Evolutionary conservation across 169 alveolate genomes (phyloP), one percentile per base, ranked within the genome.

Genomic region (Plasmodium knowlesi): DNA sequence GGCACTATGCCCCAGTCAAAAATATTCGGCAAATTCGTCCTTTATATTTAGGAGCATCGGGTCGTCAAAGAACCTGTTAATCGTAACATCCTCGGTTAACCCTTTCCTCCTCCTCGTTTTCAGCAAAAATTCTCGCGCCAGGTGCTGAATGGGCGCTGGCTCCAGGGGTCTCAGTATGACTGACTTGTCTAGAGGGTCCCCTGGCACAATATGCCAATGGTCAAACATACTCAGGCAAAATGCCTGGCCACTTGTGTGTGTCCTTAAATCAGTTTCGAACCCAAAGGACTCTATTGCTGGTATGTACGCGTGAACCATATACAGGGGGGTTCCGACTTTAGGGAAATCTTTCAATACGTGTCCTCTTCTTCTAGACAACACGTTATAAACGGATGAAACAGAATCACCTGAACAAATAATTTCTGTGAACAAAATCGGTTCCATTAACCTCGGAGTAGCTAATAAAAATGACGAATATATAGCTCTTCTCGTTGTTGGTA

Each of bases 241-340:
- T 19, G 99, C 99, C 95, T 98, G 99, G 2, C 99, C 99, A 50
- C 98, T 97, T 0, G 99, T 99, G 82, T 98, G 99, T 1, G 99
- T 98, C 92, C 99, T 98, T 74, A 99, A 97, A 96, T 99, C 99
- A 19, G 99, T 99, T 96, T 99, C 99, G 93, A 99, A 98, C 46
- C 99, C 99, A 96, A 99, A 99, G 32, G 99, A 98, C 93, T 99
- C 99, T 34, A 99, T 98, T 14, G 99, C 99, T 54, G 99, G 99
- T 50, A 99, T 95, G 93, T 97, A 98, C 61, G 99, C 99, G 84
- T 97, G 98, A 43, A 99, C 98, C 82, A 97, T 97, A 96, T 98
- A 98, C 79, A 98, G 97, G 2, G 99, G 99, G 41, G 99, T 90
- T 39, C 98, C 99, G 9, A 99, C 99, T 92, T 96, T 98, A 32